Conservation (phyloP, 371 early-diverging fungal genomes). For the Batkoa obscura region DNA sequence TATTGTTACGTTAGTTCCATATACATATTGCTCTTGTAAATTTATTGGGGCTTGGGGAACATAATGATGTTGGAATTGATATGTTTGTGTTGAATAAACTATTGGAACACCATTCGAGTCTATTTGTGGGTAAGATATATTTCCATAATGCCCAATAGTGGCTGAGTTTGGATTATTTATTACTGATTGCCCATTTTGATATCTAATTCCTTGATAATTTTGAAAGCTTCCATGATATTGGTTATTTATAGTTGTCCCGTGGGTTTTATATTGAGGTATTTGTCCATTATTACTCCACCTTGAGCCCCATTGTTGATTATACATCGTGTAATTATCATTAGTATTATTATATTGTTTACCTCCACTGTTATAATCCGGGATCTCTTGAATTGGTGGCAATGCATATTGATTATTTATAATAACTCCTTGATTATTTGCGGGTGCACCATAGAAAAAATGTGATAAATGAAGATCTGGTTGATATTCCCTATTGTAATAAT, state of each 20-base stretch:
- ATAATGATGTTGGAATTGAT: too few species aligned
- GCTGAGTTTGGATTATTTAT: background rate
- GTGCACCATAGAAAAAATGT: background rate
- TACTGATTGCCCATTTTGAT: background rate
- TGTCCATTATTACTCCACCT: background rate
- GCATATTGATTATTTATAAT: too few species aligned
- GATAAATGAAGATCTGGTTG: background rate
- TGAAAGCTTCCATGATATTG: background rate
- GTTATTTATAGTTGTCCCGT: background rate
- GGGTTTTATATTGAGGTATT: background rate
- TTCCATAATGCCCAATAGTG: background rate
- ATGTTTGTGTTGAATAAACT: background rate
- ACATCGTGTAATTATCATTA: background rate
- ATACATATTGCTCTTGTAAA: slow-evolving; percentile 6
- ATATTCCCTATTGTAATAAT: background rate
- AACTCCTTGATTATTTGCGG: background rate
- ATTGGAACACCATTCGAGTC: background rate
- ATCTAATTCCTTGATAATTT: background rate
- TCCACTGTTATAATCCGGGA: background rate
- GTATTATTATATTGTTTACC: background rate
- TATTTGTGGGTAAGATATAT: too few species aligned
- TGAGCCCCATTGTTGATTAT: background rate
- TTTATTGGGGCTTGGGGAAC: too few species aligned
- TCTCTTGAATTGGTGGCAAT: too few species aligned
- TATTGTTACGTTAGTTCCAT: slow-evolving; percentile 14